Base-by-base conservation (phyloP, 768 basidiomycete species). In the Boletus edulis region DNA sequence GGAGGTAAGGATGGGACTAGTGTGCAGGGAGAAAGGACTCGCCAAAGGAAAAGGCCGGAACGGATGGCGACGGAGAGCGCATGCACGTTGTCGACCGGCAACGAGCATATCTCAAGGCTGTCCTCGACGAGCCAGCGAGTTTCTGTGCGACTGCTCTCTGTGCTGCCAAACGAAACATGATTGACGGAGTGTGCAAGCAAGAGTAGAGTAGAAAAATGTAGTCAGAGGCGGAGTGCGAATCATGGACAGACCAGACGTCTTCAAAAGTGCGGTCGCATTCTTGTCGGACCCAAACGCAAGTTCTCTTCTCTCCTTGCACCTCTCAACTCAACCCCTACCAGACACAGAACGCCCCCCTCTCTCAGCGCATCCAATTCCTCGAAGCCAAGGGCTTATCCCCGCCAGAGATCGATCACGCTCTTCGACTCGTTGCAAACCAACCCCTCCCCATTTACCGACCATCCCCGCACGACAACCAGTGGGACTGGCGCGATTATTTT, bases 401-500 rank as follows among this genome's bases (percentile, higher is more conserved):
- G 7, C 71, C 76, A 15, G 96, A 99, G 73, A 94, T 98, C 57
- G 91, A 97, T 68, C 76, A 84, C 31, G 94, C 93, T 1, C 70
- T 98, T 67, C 80, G 80, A 55, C 86, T 86, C 66, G 81, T 85
- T 0, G 69, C 83, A 17, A 69, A 50, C 38, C 65, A 20, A 60
- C 56, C 31, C 38, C 40, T 32, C 64, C 55, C 71, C 51, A 63
- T 70, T 2, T 88, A 85, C 70, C 75, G 70, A 3, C 73, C 77
- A 18, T 72, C 76, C 57, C 68, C 73, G 15, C 77, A 74, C 63
- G 72, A 72, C 24, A 64, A 73, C 22, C 83, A 81, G 10, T 85
- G 91, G 82, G 96, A 98, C 70, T 99, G 97, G 97, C 79, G 95
- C 54, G 97, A 99, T 73, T 93, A 96, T 71, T 99, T 98, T 69